Base-by-base conservation (phyloP, 192 early-diverging fungal genomes). In the Gonapodya prolifera region DNA sequence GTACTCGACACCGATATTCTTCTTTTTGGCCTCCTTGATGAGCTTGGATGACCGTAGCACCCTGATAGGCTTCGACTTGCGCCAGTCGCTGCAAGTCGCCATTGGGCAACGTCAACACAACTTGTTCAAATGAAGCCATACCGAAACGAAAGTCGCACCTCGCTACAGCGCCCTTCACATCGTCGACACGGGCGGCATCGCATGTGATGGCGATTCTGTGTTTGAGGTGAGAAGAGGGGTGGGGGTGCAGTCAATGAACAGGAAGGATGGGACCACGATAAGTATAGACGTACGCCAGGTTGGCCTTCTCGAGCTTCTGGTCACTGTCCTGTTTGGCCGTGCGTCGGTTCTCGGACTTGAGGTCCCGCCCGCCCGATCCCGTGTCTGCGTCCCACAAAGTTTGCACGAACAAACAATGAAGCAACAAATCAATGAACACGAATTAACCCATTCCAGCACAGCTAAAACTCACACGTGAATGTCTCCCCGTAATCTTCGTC, bases 401-500 rank as follows among this genome's bases (percentile, higher is more conserved):
- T n/a, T n/a, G n/a, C n/a, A n/a, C n/a, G n/a, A n/a, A n/a, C n/a
- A n/a, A n/a, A n/a, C n/a, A 61, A 61, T 61, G 45, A 23, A 16
- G 45, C 45, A 61, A 23, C 8, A 61, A 61, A 61, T 61, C 45
- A 8, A 8, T 16, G 45, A 23, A 16, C 45, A 61, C 8, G 45
- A 8, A 61, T 61, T 61, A 8, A 23, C 23, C 23, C 45, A 61
- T 16, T 16, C 45, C 23, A 23, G 8, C 45, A 8, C 45, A 16
- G 8, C 8, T 61, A 61, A 61, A 61, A 61, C 45, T 61, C 45
- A 61, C 45, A 92, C 0, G 83, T 83, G 76, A 93, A 93, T 70
- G 85, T 83, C 0, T 86, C 84, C 0, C 92, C 91, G 31, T 86
- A 77, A 45, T 93, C 92, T 0, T 80, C 81, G 75, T 92, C 91